Evolutionary conservation across 2,329 filamentous ascomycete genomes (phyloP), one percentile per base, ranked within the genome.

Genomic region (Magnaporthales sp.): DNA sequence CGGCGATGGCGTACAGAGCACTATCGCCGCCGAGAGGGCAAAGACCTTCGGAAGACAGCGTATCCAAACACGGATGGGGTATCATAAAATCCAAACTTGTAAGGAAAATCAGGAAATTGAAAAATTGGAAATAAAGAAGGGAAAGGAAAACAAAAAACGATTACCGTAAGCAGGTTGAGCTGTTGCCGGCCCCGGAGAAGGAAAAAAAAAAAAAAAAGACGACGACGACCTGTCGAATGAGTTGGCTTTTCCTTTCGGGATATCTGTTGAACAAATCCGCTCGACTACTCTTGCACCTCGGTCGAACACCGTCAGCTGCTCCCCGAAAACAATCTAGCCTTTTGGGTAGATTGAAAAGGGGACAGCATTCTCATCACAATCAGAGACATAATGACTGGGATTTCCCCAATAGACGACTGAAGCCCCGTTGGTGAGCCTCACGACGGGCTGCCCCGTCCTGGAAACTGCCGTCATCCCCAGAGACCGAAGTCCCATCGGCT

Each of bases 381-480:
- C 19, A 9, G 19, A 1, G 3, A 26, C 1, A 2, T 22, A 29
- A 64, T 24, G 63, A 56, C 6, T 15, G 63, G 4, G 70, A 13
- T 67, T 66, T 8, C 54, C 56, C 58, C 70, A 70, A 72, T 65
- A 80, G 72, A 64, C 80, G 78, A 54, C 80, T 77, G 67, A 88
- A 84, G n/a, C 86, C 86, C 27, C 86, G 83, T 75, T 89, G 82
- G 66, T 82, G 76, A 15, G 74, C 73, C 74, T 89, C 87, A 13
- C 87, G 81, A 32, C 82, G 79, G 1, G 87, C 86, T 11, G 87
- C 87, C 7, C 86, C 86, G 72, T 89, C 87, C 69, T 86, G 79
- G 69, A 84, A 82, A 27, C 80, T 79, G 68, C 79, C 80, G 2
- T 74, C 74, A 1, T 77, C 76, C 60, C 82, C 77, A 29, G 66